Conservation (phyloP, 768 basidiomycete genomes). For the Podaxis sp. region DNA sequence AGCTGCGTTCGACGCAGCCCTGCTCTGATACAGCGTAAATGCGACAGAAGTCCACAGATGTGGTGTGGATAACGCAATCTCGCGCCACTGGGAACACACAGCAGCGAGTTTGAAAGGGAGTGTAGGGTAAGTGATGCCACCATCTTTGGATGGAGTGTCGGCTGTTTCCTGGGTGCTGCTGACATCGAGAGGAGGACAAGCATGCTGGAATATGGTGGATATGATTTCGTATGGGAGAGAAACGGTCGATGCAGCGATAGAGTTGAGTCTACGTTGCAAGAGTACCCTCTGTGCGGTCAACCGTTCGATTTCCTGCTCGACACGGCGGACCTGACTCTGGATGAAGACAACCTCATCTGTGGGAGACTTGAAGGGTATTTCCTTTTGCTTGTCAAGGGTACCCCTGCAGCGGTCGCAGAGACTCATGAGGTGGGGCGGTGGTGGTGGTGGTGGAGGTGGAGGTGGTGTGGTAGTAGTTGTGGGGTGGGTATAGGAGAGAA, state of each 20-base stretch:
- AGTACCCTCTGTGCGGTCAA: not conserved
- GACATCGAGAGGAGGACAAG: slow-evolving; percentile 7
- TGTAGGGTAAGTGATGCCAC: slow-evolving; percentile 5
- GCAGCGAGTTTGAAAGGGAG: slow-evolving; percentile 14
- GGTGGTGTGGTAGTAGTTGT: not conserved
- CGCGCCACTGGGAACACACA: slow-evolving; percentile 14
- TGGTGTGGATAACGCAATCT: slow-evolving; percentile 7
- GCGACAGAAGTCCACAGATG: slow-evolving; percentile 16
- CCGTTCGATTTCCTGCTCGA: slow-evolving; percentile 8
- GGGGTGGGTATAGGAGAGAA: not conserved
- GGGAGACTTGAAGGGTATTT: slow-evolving; percentile 5
- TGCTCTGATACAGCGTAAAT: slow-evolving; percentile 5
- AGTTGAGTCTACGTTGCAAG: slow-evolving; percentile 6
- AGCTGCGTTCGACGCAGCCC: not conserved
- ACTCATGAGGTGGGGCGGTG: not conserved
- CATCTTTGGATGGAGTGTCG: not conserved
- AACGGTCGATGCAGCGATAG: slow-evolving; percentile 4
- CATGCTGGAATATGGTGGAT: slow-evolving; percentile 12
- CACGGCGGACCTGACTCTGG: slow-evolving; percentile 4
- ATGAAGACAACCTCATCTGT: slow-evolving; percentile 5
- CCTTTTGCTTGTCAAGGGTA: slow-evolving; percentile 3
- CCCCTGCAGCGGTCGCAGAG: slow-evolving; percentile 9
- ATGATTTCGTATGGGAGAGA: slow-evolving; percentile 9
- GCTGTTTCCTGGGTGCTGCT: not conserved
- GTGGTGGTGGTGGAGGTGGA: not conserved